Percentiles rank a stretch among this genome's conserved stretches.
Evolutionary conservation across 768 basidiomycete species (phyloP).

Genomic region (Strobilomyces dryophilus): DNA sequence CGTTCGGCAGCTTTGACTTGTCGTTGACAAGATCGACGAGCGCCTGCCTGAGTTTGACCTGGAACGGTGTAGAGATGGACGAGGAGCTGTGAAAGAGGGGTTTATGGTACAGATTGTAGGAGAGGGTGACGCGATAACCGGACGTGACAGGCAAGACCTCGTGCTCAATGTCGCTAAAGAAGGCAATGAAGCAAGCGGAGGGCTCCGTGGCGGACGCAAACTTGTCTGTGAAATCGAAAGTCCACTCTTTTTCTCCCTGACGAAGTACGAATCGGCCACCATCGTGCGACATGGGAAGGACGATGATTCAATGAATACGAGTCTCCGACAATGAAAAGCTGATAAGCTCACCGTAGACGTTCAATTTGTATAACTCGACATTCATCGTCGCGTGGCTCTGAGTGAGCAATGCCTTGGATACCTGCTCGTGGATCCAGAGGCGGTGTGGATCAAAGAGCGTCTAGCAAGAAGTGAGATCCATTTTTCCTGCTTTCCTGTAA

Average conservation of each 20-base stretch:
- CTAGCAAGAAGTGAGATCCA: conserved; percentile 36
- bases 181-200: conserved; percentile 37
- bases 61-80: neutral
- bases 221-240: neutral
- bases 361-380: conserved; percentile 42
- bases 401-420: conserved; percentile 3
- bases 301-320: conserved; percentile 16
- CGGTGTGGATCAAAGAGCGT: neutral
- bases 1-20: neutral
- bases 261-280: conserved; percentile 13
- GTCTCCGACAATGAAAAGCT: neutral
- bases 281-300: conserved; percentile 38
- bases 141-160: conserved; percentile 40
- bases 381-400: neutral
- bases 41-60: neutral
- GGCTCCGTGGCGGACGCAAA: conserved; percentile 1
- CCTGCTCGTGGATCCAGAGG: conserved; percentile 1
- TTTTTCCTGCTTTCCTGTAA: conserved; percentile 43
- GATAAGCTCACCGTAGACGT: conserved; percentile 38
- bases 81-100: neutral
- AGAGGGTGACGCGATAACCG: conserved; percentile 43
- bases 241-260: conserved; percentile 3
- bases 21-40: neutral
- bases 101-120: conserved; percentile 35
- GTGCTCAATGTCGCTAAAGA: conserved; percentile 42